Evolutionary conservation across 2,329 filamentous ascomycete species (phyloP), one percentile per base, ranked within the genome.

Genomic region (Nakataea oryzae): DNA sequence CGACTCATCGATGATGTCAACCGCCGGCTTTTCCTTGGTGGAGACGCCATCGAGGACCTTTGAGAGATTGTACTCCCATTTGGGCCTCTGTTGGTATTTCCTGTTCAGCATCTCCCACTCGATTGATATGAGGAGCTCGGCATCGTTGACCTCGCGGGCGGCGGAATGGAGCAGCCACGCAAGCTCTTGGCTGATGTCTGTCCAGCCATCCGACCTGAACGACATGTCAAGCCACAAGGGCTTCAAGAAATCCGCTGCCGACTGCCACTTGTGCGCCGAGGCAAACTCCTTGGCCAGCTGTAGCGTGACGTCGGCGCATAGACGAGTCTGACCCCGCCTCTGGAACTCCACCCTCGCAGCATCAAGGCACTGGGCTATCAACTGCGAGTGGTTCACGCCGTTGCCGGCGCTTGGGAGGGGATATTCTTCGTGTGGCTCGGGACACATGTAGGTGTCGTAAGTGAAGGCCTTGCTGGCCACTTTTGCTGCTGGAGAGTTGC

Each of bases 361-460:
- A 59, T 76, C 73, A 12, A 87, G 71, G 57, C 75, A 77, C 54
- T 83, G 76, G 28, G 85, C 74, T 34, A 87, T 83, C 28, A 86
- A 69, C 63, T 78, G 74, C 1, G 79, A 74, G 69, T 88, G 85
- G 64, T 86, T 77, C 55, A 84, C 76, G 0, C 82, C 82, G 3
- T 71, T 66, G n/a, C 27, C 54, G n/a, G 29, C 29, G 5, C 21
- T 47, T 41, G 28, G 27, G 17, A 86, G 66, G 0, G 85, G 83
- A 59, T 78, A 79, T 67, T 88, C 85, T 65, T 86, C 77, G 64
- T 85, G 77, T 1, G 86, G 86, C 54, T 84, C 80, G 14, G 84
- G 85, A 62, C 85, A 88, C 74, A 89, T 79, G 70, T 88, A 89
- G 1, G 82, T 85, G 69, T 89, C 86, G 65, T 88, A 87, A 1